Conservation (phyloP, 2,329 filamentous ascomycete species). For the Colletotrichum australisinense region DNA sequence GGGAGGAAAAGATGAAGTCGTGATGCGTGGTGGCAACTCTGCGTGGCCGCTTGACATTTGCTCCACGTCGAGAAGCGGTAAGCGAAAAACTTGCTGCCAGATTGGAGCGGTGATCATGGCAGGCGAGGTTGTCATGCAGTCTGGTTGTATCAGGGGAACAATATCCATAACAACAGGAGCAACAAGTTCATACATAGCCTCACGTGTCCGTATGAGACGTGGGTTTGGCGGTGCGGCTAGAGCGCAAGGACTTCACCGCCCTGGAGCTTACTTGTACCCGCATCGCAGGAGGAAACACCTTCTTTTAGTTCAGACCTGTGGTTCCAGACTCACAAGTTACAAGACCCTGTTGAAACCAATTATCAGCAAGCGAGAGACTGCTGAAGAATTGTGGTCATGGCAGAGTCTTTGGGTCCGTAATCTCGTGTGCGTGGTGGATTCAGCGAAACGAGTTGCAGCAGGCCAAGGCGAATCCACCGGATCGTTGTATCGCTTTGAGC, state of each 20-base stretch:
- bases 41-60: not conserved
- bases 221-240: not conserved
- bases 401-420: not conserved
- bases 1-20: not conserved
- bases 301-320: not conserved
- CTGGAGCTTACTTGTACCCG: not conserved
- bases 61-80: slow-evolving; percentile 13
- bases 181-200: not conserved
- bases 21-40: slow-evolving; percentile 17
- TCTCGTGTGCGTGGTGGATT: slow-evolving; percentile 14
- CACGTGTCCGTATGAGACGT: not conserved
- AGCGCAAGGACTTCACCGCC: slow-evolving; percentile 15
- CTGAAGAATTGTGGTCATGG: slow-evolving; percentile 24
- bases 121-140: slow-evolving; percentile 18
- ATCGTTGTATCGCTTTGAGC: not conserved
- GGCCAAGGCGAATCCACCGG: slow-evolving; percentile 16
- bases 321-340: not conserved
- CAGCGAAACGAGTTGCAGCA: not conserved
- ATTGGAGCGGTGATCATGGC: slow-evolving; percentile 6
- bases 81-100: slow-evolving; percentile 1
- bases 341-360: slow-evolving; percentile 14
- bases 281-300: not conserved
- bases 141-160: not conserved
- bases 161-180: not conserved
- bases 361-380: slow-evolving; percentile 16